A percentile compares a stretch with the other conserved stretches of the same genome.
Evolutionary conservation across 1,284 basidiomycete genomes (phyloP).

Genomic region (Apiotrichum montevideense): DNA sequence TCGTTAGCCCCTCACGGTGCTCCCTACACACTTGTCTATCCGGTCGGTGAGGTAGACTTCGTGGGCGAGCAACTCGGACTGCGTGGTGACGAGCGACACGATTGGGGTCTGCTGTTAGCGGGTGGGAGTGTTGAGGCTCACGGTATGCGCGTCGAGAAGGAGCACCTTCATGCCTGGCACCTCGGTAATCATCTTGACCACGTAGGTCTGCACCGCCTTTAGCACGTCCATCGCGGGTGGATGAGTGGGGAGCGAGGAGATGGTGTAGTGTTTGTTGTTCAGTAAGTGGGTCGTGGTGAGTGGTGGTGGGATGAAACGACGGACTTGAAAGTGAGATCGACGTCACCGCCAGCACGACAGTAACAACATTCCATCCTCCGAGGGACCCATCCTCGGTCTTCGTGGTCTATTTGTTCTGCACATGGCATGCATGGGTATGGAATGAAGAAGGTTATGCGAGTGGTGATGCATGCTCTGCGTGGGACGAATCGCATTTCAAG

Average conservation of each 20-base stretch:
- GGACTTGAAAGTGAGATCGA: neutral
- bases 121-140: constrained; percentile 45
- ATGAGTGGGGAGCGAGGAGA: neutral
- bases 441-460: too few species aligned
- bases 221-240: constrained; percentile 73
- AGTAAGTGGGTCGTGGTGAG: too few species aligned
- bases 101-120: constrained; percentile 70
- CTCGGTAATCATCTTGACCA: constrained; percentile 79
- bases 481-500: too few species aligned
- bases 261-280: neutral
- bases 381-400: too few species aligned
- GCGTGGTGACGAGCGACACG: constrained; percentile 89
- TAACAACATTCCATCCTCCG: neutral
- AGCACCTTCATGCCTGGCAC: constrained; percentile 95
- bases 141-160: constrained; percentile 91
- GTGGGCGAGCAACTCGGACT: constrained; percentile 87
- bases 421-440: too few species aligned
- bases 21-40: constrained; percentile 67
- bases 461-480: too few species aligned
- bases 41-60: constrained; percentile 97
- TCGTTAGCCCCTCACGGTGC: neutral
- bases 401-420: too few species aligned
- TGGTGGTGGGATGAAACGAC: neutral
- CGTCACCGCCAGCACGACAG: neutral
- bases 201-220: constrained; percentile 91